Conservation (phyloP, 257 asterid species). For the Gynochthodes officinalis region DNA sequence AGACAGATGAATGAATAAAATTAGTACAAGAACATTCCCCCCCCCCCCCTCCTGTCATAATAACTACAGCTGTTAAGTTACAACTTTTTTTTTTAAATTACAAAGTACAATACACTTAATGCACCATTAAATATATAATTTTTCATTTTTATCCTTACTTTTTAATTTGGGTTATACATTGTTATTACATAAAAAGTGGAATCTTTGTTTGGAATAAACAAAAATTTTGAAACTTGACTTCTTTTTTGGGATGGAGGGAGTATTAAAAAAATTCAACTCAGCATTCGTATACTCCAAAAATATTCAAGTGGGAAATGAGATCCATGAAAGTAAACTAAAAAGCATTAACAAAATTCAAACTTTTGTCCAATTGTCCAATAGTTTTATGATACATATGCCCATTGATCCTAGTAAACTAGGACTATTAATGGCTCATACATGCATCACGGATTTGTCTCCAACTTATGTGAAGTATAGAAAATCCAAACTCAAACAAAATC, state of each 20-base stretch:
- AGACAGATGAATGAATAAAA: slow-evolving; percentile 10
- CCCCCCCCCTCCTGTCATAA: not conserved
- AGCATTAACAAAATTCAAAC: not conserved
- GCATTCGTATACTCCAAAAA: not conserved
- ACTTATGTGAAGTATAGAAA: not conserved
- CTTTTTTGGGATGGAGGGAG: too few relatives aligned
- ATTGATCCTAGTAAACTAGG: not conserved
- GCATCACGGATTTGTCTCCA: not conserved
- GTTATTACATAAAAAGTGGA: too few relatives aligned
- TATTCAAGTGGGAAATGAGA: not conserved
- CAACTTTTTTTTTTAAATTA: too few relatives aligned
- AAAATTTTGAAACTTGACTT: too few relatives aligned
- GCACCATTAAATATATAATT: too few relatives aligned
- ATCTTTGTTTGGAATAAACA: too few relatives aligned
- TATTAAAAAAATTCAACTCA: not conserved
- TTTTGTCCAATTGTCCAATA: not conserved
- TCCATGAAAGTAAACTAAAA: not conserved
- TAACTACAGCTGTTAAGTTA: too few relatives aligned
- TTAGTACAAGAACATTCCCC: too few relatives aligned
- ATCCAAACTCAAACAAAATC: not conserved
- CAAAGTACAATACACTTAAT: too few relatives aligned
- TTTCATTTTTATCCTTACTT: too few relatives aligned
- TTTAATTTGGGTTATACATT: too few relatives aligned
- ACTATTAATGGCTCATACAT: not conserved
- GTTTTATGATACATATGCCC: not conserved